phyloP scores from a whole-genome alignment of 768 basidiomycete genomes.

The Ephemerocybe angulata region DNA sequence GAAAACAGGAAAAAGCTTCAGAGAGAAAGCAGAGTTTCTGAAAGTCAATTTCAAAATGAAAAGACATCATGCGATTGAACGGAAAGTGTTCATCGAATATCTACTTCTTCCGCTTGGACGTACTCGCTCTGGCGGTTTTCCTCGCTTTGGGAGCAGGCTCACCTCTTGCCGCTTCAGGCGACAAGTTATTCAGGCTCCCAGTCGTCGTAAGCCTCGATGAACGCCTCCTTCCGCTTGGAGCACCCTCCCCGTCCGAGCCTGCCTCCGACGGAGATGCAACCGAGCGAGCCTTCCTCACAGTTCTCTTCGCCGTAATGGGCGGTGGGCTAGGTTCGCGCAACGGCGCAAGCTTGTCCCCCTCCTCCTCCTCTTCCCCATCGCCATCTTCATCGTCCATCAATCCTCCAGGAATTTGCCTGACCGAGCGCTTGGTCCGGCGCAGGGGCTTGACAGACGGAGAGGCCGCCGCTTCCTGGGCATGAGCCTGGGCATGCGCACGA shows the following conservation, averaged over 20 bases:
- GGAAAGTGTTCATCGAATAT: neutral
- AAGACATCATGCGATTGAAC: no score
- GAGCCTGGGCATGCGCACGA: slow-evolving; percentile 3
- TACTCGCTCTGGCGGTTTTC: slow-evolving; percentile 13
- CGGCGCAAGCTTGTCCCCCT: slow-evolving; percentile 37
- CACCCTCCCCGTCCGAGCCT: slow-evolving; percentile 29
- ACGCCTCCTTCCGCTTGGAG: slow-evolving; percentile 37
- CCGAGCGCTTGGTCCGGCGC: slow-evolving; percentile 14
- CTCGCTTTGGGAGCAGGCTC: slow-evolving; percentile 18
- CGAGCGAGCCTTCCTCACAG: slow-evolving; percentile 24
- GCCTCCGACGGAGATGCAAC: slow-evolving; percentile 29
- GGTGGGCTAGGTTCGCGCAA: slow-evolving; percentile 31
- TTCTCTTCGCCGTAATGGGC: slow-evolving; percentile 14
- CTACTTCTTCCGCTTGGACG: slow-evolving; percentile 8
- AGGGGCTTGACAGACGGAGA: neutral
- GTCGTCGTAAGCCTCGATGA: slow-evolving; percentile 40
- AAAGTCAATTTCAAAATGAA: no score
- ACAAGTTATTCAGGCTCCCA: slow-evolving; percentile 17
- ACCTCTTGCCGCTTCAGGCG: slow-evolving; percentile 24
- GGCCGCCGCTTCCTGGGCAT: neutral
- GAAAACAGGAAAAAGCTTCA: no score
- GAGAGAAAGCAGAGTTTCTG: no score
- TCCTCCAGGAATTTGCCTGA: slow-evolving; percentile 40
- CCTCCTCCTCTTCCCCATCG: slow-evolving; percentile 32
- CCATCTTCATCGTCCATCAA: slow-evolving; percentile 39